Evolutionary conservation across 768 basidiomycete genomes (phyloP).

Genomic region (Lactarius pseudohatsudake): DNA sequence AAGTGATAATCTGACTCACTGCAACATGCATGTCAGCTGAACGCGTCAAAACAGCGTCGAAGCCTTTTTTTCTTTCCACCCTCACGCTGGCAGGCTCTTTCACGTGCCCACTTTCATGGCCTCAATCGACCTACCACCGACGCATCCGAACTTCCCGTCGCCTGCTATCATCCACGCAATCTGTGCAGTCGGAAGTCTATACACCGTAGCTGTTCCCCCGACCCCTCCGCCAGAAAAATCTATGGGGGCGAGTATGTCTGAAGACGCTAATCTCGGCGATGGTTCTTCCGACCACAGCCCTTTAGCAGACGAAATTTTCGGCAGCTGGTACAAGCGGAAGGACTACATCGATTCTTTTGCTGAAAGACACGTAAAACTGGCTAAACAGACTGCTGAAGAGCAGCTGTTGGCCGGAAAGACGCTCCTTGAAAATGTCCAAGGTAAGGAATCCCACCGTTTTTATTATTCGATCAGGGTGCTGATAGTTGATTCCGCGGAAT

Average conservation of each 20-base stretch:
- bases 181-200: conserved; percentile 75
- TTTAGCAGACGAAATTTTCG: conserved; percentile 31
- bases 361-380: conserved; percentile 28
- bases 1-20: conserved; percentile 31
- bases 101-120: conserved; percentile 66
- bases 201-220: conserved; percentile 65
- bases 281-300: conserved; percentile 4
- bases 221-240: conserved; percentile 47
- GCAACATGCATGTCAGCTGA: background rate
- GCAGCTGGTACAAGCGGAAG: conserved; percentile 22
- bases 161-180: conserved; percentile 79
- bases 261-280: conserved; percentile 1
- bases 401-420: conserved; percentile 20
- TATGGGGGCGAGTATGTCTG: conserved; percentile 41
- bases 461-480: background rate
- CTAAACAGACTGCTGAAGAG: conserved; percentile 23
- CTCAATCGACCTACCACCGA: conserved; percentile 61
- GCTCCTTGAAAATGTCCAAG: conserved; percentile 27
- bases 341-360: conserved; percentile 30
- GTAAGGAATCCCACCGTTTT: conserved; percentile 6
- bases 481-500: background rate
- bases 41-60: conserved; percentile 52
- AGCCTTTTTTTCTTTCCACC: conserved; percentile 76
- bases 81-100: conserved; percentile 69
- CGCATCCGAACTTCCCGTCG: conserved; percentile 72